Conservation (phyloP, 768 basidiomycete genomes). For the Cytidiella melzeri region DNA sequence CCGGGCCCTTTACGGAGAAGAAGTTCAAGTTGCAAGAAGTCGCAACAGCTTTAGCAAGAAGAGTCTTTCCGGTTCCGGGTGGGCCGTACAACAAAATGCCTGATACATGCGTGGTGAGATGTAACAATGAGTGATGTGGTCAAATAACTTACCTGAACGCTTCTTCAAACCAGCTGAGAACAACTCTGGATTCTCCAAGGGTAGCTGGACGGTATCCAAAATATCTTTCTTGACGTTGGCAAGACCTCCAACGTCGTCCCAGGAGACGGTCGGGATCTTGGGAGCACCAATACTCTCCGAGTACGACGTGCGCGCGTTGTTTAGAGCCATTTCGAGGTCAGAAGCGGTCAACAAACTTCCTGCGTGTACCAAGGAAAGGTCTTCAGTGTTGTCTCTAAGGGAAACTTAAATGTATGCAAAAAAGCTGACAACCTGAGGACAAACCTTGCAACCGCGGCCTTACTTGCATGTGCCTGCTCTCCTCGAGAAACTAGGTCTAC, state of each 20-base stretch:
- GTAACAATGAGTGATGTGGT: neutral
- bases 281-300: constrained; percentile 96
- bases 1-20: constrained; percentile 96
- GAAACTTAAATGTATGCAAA: no score
- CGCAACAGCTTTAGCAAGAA: constrained; percentile 94
- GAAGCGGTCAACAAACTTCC: constrained; percentile 42
- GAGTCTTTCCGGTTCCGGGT: constrained; percentile 92
- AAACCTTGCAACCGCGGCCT: constrained; percentile 34
- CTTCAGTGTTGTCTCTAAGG: no score
- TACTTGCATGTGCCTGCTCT: constrained; percentile 45
- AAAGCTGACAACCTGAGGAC: constrained; percentile 11
- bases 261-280: constrained; percentile 89
- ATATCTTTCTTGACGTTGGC: constrained; percentile 86
- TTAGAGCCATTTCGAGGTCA: constrained; percentile 72
- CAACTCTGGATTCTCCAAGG: constrained; percentile 83
- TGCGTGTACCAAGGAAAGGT: constrained; percentile 16
- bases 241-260: constrained; percentile 97
- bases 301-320: constrained; percentile 68
- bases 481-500: constrained; percentile 60
- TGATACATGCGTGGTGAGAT: constrained; percentile 28
- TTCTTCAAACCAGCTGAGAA: constrained; percentile 92
- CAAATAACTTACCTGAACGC: constrained; percentile 62
- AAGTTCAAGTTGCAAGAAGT: constrained; percentile 94
- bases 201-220: constrained; percentile 91
- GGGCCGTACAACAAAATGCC: constrained; percentile 92